A percentile compares a stretch with the other conserved stretches of the same genome.
Evolutionary conservation across 2,329 filamentous ascomycete genomes (phyloP).

Genomic region (Cytospora chrysosperma): DNA sequence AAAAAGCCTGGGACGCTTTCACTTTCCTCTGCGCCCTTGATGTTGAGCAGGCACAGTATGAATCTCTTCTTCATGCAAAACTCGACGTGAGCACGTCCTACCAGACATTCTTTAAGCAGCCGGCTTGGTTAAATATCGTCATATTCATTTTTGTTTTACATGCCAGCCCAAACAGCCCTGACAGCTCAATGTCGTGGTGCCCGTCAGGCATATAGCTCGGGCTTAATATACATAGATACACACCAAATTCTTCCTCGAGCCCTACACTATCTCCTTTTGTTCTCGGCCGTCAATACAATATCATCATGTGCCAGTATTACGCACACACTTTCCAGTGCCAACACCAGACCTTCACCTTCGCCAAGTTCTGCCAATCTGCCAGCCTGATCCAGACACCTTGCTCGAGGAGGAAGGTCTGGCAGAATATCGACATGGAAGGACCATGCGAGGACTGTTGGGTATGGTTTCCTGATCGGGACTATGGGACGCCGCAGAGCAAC

Average conservation of each 20-base stretch:
- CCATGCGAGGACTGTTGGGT: constrained; percentile 37
- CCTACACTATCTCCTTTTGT: neutral
- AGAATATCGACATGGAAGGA: constrained; percentile 37
- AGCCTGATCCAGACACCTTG: constrained; percentile 39
- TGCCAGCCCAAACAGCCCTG: neutral
- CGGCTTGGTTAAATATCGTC: neutral
- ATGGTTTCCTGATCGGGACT: constrained; percentile 29
- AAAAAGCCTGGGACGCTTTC: neutral
- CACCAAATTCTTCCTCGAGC: neutral
- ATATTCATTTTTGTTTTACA: neutral
- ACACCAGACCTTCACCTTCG: constrained; percentile 36
- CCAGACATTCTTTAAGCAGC: neutral
- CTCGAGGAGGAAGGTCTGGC: constrained; percentile 35
- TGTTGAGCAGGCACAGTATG: neutral
- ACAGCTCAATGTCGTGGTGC: neutral
- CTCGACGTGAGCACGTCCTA: neutral
- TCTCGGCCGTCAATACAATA: constrained; percentile 1
- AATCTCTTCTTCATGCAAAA: neutral
- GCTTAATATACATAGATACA: too few species aligned
- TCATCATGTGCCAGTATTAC: constrained; percentile 42
- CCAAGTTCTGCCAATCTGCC: constrained; percentile 37
- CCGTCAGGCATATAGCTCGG: neutral
- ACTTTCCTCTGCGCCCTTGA: neutral
- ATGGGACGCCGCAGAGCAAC: neutral
- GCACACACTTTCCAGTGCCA: constrained; percentile 38